Base-by-base conservation (phyloP, 208 protist species). In the Angomonas ambiguus region DNA sequence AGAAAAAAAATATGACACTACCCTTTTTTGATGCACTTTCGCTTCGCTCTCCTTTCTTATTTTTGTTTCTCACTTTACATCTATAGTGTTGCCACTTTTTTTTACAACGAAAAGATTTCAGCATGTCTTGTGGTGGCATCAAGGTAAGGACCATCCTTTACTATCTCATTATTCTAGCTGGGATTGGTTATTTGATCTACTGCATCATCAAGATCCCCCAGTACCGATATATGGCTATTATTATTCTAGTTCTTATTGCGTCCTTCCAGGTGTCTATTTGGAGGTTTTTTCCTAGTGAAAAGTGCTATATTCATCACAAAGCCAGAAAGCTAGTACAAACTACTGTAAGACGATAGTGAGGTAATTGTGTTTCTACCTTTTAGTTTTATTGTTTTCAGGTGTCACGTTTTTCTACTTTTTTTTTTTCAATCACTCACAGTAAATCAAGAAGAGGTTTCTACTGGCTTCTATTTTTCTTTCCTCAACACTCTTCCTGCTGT, bases 191-290 rank as follows among this genome's bases (percentile, higher is more conserved):
- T 31, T 35, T 77, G 6, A 68, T 74, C 18, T 82, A 77, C 59
- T 63, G 74, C 24, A 77, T 82, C 49, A 65, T 55, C 28, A 64
- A 24, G 2, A 71, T 82, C 10, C 76, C 76, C 8, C 18, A 49
- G 28, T 82, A 82, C 61, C 65, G 76, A 32, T 82, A 82, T 34
- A 32, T 77, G 22, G 71, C 71, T 8, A 77, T 77, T 30, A 74
- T 76, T 32, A 2, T 67, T 11, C 41, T 82, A 38, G n/a, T 74
- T 10, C 67, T 82, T 6, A 18, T 82, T 16, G 24, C 76, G 16
- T 11, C 51, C 0, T 68, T 67, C 22, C 62, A 69, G 32, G 28
- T 74, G 27, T 63, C 69, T 0, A 53, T 65, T n/a, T 82, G 76
- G 76, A 65, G 71, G n/a, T 74, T 74, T 53, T 34, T 82, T 11